These are phyloP conservation scores for Cryphonectria parasitica DNA, from an alignment of 2,329 filamentous ascomycete species.

Conservation along the genomic window DNA sequence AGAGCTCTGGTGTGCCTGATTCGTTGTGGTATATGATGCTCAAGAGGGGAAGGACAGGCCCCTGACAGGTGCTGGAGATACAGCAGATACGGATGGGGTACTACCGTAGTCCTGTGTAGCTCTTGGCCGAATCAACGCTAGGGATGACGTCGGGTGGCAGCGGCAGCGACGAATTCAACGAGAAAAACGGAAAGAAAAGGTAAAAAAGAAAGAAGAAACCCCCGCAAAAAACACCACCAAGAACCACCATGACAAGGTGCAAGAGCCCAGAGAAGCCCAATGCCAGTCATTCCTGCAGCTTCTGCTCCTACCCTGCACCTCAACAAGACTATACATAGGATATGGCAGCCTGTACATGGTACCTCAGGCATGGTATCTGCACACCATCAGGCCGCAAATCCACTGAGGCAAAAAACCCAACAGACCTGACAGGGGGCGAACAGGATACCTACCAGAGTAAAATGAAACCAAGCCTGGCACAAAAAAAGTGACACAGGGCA, in stretches of 20 bases:
- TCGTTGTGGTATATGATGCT: slow-evolving; percentile 7
- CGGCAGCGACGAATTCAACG: slow-evolving; percentile 25
- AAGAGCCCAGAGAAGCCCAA: background rate
- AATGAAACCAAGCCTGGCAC: slow-evolving; percentile 1
- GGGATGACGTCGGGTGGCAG: slow-evolving; percentile 27
- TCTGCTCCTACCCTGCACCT: background rate
- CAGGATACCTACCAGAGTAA: background rate
- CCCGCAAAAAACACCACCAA: background rate
- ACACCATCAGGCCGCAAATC: slow-evolving; percentile 7
- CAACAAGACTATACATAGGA: background rate
- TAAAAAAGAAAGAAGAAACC: background rate
- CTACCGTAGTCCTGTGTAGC: slow-evolving; percentile 1
- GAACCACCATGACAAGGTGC: background rate
- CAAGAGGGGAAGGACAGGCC: background rate
- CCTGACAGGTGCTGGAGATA: slow-evolving; percentile 11
- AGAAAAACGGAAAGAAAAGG: slow-evolving; percentile 3
- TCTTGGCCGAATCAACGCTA: slow-evolving; percentile 17
- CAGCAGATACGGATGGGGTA: background rate
- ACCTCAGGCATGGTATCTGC: slow-evolving; percentile 1
- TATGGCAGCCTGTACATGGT: background rate
- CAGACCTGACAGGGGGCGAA: background rate
- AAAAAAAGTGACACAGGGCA: background rate
- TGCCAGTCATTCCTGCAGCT: slow-evolving; percentile 11
- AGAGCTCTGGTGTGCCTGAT: slow-evolving; percentile 9
- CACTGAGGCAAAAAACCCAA: slow-evolving; percentile 2